Base-by-base conservation (phyloP, 164 flowering plant species). In the Vitis labrusca region DNA sequence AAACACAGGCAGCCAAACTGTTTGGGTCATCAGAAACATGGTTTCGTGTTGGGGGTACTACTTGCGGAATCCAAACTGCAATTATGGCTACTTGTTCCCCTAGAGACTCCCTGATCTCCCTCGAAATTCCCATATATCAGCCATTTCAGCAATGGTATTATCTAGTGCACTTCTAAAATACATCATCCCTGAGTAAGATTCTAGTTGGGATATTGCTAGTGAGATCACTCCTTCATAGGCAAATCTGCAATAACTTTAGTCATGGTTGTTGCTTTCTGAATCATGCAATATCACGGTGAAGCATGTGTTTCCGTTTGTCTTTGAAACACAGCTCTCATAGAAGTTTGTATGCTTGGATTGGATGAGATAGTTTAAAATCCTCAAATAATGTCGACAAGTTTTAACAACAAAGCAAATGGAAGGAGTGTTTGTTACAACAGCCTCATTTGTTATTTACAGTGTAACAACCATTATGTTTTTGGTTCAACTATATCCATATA, bases 1-100 rank as follows among this genome's bases (percentile, higher is more conserved):
- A 82, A 47, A 61, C 6, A 23, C 49, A 30, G 48, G 85, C 82
- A 47, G 79, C 82, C 19, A 61, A 64, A 64, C 58, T 82, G 17
- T 82, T 82, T 59, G 82, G 85, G 63, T 61, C 85, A 50, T 79
- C 75, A 29, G 79, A 79, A 55, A 82, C 85, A 64, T 82, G 85
- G 85, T 82, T 82, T 71, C 81, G 74, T 71, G 82, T 82, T 66
- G 82, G 82, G 27, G 82, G 85, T 59, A 67, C 81, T n/a, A 82
- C 82, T 37, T 82, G 81, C 57, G 85, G 81, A 8, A 73, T 81
- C 44, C 82, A 77, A 59, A 79, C 85, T 16, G 82, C 85, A 32
- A 68, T 79, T 12, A 77, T 82, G 82, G 77, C 81, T 19, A 79
- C 85, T 23, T 82, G 82, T 55, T 69, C 76, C 11, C 85, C 85